phyloP scores from a whole-genome alignment of 208 protist genomes.

The Entamoeba invadens region DNA sequence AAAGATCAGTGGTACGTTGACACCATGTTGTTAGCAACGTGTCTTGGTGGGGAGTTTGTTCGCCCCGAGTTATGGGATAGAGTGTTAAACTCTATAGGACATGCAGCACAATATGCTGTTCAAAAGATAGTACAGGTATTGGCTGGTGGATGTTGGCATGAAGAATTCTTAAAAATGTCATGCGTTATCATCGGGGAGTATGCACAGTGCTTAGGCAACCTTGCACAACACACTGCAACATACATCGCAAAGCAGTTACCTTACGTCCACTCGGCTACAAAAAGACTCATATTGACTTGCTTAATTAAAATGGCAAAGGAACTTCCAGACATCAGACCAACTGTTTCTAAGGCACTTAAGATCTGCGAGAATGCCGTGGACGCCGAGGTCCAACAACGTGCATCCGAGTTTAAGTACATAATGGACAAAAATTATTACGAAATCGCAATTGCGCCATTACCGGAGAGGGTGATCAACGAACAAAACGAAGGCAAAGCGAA shows the following conservation, averaged over 20 bases:
- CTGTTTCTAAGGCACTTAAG: not conserved
- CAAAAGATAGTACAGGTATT: not conserved
- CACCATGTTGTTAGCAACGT: not conserved
- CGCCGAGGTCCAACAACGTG: not conserved
- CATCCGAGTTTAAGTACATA: not conserved
- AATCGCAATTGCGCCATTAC: not conserved
- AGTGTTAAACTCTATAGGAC: not conserved
- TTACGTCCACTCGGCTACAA: not conserved
- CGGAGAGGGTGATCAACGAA: not conserved
- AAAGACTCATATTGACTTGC: not conserved
- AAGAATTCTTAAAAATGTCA: not conserved
- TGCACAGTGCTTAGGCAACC: not conserved
- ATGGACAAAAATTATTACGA: not conserved
- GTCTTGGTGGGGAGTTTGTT: not conserved
- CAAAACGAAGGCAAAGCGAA: not conserved
- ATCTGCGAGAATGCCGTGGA: not conserved
- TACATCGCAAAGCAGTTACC: not conserved
- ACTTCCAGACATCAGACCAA: not conserved
- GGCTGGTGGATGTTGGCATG: not conserved
- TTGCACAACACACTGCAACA: not conserved
- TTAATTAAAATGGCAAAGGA: not conserved
- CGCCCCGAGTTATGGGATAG: not conserved
- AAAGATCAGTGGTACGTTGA: constrained; percentile 1
- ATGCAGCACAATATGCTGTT: not conserved
- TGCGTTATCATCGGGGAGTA: not conserved